phyloP scores from a whole-genome alignment of 1,139 yeast species.

The Geotrichum cucujoidarum region DNA sequence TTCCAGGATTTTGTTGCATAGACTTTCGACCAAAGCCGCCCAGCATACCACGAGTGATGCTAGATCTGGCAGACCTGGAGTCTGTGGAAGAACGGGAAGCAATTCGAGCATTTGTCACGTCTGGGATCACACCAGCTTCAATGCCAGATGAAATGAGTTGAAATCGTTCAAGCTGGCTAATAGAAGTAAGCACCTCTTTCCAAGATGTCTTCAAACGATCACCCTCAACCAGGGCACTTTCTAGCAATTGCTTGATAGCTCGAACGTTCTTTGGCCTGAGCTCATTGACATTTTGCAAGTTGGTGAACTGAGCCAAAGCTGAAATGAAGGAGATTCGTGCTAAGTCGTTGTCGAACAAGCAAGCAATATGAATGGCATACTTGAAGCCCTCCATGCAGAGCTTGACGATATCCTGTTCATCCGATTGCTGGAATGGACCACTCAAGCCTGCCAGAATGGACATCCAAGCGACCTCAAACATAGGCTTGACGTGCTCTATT shows the following conservation, averaged over 20 bases:
- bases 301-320: conserved; percentile 82
- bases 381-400: conserved; percentile 80
- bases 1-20: conserved; percentile 35
- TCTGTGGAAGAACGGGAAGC: conserved; percentile 45
- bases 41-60: conserved; percentile 14
- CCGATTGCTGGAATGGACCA: conserved; percentile 86
- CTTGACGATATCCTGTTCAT: conserved; percentile 68
- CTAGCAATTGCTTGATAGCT: conserved; percentile 71
- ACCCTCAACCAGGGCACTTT: conserved; percentile 76
- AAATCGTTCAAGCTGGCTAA: conserved; percentile 86
- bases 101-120: conserved; percentile 68
- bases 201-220: conserved; percentile 67
- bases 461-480: conserved; percentile 96
- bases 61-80: conserved; percentile 34
- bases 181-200: conserved; percentile 74
- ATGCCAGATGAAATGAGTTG: conserved; percentile 87
- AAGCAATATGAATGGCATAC: conserved; percentile 74
- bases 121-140: conserved; percentile 81
- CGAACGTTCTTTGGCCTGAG: conserved; percentile 74
- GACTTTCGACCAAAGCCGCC: conserved; percentile 30
- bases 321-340: conserved; percentile 88
- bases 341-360: conserved; percentile 76
- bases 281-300: conserved; percentile 72
- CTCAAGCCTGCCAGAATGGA: conserved; percentile 90
- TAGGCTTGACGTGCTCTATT: conserved; percentile 85